Evolutionary conservation across 78 protist species (phyloP).

Genomic region (Dictyostelium citrinum): DNA sequence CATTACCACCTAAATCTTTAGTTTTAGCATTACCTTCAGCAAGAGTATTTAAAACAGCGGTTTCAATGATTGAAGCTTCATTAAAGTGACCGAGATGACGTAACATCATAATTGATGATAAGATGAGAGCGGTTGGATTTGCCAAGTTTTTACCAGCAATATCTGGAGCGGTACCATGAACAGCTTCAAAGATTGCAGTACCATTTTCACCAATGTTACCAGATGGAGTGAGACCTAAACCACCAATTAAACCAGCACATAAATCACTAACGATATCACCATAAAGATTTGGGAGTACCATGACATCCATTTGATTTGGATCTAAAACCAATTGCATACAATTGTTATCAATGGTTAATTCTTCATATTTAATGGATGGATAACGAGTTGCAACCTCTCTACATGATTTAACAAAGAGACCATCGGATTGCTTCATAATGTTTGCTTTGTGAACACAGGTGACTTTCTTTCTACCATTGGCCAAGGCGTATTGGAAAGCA

Average conservation of each 20-base stretch:
- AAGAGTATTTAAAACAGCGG: slow-evolving; percentile 64
- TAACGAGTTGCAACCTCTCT: slow-evolving; percentile 87
- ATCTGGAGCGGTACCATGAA: slow-evolving; percentile 91
- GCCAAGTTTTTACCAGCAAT: slow-evolving; percentile 88
- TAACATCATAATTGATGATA: slow-evolving; percentile 88
- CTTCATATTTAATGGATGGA: slow-evolving; percentile 85
- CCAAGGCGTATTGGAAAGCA: slow-evolving; percentile 88
- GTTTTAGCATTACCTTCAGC: slow-evolving; percentile 72
- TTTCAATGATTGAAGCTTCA: slow-evolving; percentile 64
- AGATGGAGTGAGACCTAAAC: slow-evolving; percentile 91
- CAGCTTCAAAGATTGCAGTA: slow-evolving; percentile 89
- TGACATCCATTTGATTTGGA: slow-evolving; percentile 89
- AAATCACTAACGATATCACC: slow-evolving; percentile 92
- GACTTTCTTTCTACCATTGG: slow-evolving; percentile 75
- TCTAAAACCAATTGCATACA: slow-evolving; percentile 86
- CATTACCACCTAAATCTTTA: slow-evolving; percentile 71
- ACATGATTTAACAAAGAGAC: slow-evolving; percentile 85
- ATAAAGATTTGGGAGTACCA: slow-evolving; percentile 90
- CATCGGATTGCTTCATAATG: slow-evolving; percentile 90
- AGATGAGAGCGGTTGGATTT: slow-evolving; percentile 90
- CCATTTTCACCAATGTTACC: slow-evolving; percentile 87
- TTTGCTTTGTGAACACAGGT: slow-evolving; percentile 92
- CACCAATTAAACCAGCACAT: slow-evolving; percentile 91
- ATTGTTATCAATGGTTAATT: slow-evolving; percentile 84
- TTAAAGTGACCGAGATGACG: slow-evolving; percentile 80